phyloP scores from a whole-genome alignment of 2,329 filamentous ascomycete species.

The Allantophomopsis cytisporea region DNA sequence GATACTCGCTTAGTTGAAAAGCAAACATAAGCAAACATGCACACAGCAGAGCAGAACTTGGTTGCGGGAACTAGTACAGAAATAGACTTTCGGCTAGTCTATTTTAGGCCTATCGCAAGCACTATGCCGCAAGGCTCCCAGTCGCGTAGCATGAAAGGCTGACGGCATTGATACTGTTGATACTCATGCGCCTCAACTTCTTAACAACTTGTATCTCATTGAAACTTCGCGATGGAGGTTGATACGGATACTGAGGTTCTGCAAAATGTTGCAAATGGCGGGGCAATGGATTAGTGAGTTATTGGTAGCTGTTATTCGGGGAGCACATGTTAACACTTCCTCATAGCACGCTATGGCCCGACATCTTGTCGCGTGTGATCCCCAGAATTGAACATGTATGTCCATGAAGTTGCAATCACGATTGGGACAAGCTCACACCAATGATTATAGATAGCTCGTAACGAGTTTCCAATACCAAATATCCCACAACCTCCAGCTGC shows the following conservation, averaged over 20 bases:
- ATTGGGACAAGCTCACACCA: not conserved
- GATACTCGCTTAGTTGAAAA: not conserved
- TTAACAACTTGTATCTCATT: not conserved
- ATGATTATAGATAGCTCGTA: conserved; percentile 7
- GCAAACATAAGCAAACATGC: not conserved
- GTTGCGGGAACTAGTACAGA: too few relatives aligned
- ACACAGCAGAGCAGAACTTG: too few relatives aligned
- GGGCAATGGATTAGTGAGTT: conserved; percentile 40
- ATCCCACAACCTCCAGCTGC: conserved; percentile 27
- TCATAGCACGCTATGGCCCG: conserved; percentile 23
- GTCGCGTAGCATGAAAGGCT: too few relatives aligned
- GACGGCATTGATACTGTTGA: too few relatives aligned
- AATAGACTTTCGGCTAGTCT: too few relatives aligned
- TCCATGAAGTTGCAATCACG: too few relatives aligned
- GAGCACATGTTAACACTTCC: conserved; percentile 9
- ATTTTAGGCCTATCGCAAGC: not conserved
- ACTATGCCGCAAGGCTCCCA: too few relatives aligned
- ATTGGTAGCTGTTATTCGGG: conserved; percentile 1
- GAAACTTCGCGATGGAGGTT: conserved; percentile 34
- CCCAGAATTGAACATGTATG: conserved; percentile 20
- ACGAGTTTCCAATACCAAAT: conserved; percentile 5
- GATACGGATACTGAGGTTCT: conserved; percentile 31
- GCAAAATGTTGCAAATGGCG: conserved; percentile 32
- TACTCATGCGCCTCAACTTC: not conserved
- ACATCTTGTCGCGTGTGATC: conserved; percentile 21